Evolutionary conservation across 805 yeast genomes (phyloP), one percentile per base, ranked within the genome.

Genomic region (Monosporozyma siamensis): DNA sequence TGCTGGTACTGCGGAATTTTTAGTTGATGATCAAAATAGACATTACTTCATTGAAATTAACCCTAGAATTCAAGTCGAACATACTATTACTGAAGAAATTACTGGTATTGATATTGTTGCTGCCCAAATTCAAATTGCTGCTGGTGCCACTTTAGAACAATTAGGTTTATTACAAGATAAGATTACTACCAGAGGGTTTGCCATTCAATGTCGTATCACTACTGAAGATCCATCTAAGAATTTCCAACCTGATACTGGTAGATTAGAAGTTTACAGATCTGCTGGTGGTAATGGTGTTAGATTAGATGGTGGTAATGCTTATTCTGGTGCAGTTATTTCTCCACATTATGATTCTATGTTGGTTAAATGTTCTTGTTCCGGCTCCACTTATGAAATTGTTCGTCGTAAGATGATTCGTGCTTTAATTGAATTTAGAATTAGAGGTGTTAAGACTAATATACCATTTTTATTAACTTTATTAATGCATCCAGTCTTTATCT

Each of bases 221-320:
- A 90, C 98, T 40, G 98, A 92, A 67, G 98, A 90, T 63, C 97
- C 98, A 10, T 63, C 95, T 41, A 89, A 89, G 70, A 86, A 83
- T 62, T 90, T 90, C 80, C 97, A 86, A 68, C 98, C 98, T 12
- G 98, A 90, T 63, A 92, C 97, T 3, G 98, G 98, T 63, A 88
- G 89, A 67, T 83, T 90, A 56, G 98, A 90, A 67, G 98, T 90
- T 37, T 90, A 90, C 72, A 80, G 97, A 66, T 88, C 97, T 37
- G 86, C 97, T 18, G 98, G 98, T 68, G 99, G 99, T 73, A 92
- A 92, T 61, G 99, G 99, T 66, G 97, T 92, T 38, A 81, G 99
- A 71, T 75, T 92, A 54, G 98, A 90, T 59, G 98, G 98, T 70
- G 97, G 97, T 69, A 90, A 90, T 63, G 97, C 96, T 3, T 90